These are phyloP conservation scores for Dentipellis sp. DNA, from an alignment of 768 basidiomycete genomes.

Conservation along the genomic window DNA sequence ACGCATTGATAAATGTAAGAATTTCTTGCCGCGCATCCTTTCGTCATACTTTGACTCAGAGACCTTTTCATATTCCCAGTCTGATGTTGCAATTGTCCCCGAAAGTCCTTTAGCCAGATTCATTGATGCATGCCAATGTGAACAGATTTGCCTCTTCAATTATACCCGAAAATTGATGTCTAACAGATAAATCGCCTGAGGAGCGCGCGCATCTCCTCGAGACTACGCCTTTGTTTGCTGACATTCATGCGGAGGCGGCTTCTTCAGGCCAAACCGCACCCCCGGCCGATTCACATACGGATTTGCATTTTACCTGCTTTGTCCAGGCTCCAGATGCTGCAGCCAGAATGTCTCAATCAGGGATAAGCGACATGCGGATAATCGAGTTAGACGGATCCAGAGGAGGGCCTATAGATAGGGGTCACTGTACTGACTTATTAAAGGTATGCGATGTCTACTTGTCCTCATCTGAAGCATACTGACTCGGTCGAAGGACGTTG, in stretches of 20 bases:
- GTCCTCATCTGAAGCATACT: background rate
- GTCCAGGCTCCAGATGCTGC: slow-evolving; percentile 50
- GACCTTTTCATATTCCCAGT: slow-evolving; percentile 25
- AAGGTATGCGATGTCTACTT: slow-evolving; percentile 26
- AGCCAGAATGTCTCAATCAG: slow-evolving; percentile 20
- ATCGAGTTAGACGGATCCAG: slow-evolving; percentile 83
- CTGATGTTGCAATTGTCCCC: slow-evolving; percentile 45
- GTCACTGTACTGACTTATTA: slow-evolving; percentile 50
- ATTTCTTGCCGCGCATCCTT: background rate
- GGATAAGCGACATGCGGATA: slow-evolving; percentile 31
- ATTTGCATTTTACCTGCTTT: slow-evolving; percentile 86
- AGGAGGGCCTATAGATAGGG: slow-evolving; percentile 73
- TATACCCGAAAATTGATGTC: background rate
- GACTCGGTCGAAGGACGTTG: slow-evolving; percentile 44
- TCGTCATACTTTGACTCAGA: background rate
- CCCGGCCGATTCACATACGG: slow-evolving; percentile 53
- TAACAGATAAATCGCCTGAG: slow-evolving; percentile 52
- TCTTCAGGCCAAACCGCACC: slow-evolving; percentile 59
- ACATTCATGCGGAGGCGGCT: slow-evolving; percentile 69
- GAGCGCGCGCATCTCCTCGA: slow-evolving; percentile 73
- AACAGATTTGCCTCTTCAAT: background rate
- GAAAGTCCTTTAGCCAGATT: slow-evolving; percentile 57
- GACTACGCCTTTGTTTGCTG: slow-evolving; percentile 64
- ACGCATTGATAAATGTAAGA: slow-evolving; percentile 65
- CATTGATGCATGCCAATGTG: slow-evolving; percentile 55